Evolutionary conservation across 2,329 filamentous ascomycete species (phyloP).

Genomic region (Allantophomopsis cytisporea): DNA sequence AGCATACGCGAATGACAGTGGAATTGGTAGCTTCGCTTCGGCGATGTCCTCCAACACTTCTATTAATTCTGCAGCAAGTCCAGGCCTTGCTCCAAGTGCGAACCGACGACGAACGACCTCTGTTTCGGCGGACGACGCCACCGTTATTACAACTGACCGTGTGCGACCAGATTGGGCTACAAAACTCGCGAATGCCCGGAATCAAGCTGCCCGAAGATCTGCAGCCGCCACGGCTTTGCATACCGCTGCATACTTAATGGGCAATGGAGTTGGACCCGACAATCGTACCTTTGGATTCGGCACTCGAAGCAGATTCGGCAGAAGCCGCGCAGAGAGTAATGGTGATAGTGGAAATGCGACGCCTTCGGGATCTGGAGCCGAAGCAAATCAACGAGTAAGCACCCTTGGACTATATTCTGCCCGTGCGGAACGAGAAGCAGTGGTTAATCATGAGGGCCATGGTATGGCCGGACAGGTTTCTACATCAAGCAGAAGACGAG

Average conservation of each 20-base stretch:
- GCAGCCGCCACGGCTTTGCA: slow-evolving; percentile 91
- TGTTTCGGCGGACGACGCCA: slow-evolving; percentile 69
- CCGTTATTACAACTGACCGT: slow-evolving; percentile 83
- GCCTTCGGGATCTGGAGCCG: slow-evolving; percentile 10
- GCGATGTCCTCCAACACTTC: slow-evolving; percentile 84
- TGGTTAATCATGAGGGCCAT: slow-evolving; percentile 6
- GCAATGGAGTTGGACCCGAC: slow-evolving; percentile 26
- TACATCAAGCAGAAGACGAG: slow-evolving; percentile 26
- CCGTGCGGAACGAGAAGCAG: slow-evolving; percentile 1
- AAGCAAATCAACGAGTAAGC: slow-evolving; percentile 11
- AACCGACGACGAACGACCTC: slow-evolving; percentile 45
- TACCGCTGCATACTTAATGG: slow-evolving; percentile 86
- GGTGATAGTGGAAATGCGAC: slow-evolving; percentile 15
- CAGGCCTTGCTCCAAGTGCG: slow-evolving; percentile 8
- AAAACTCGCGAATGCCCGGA: slow-evolving; percentile 73
- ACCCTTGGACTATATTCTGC: slow-evolving; percentile 1
- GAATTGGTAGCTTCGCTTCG: slow-evolving; percentile 40
- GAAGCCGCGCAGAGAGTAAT: slow-evolving; percentile 17
- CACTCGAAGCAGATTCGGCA: slow-evolving; percentile 14
- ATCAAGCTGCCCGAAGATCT: slow-evolving; percentile 73
- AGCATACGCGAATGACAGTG: slow-evolving; percentile 43
- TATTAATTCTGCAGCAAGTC: slow-evolving; percentile 40
- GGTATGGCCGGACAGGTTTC: slow-evolving; percentile 19
- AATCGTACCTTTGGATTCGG: slow-evolving; percentile 16
- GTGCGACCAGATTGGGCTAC: slow-evolving; percentile 90